Base-by-base conservation (phyloP, 2,329 filamentous ascomycete genomes). In the Huntiella bhutanensis region DNA sequence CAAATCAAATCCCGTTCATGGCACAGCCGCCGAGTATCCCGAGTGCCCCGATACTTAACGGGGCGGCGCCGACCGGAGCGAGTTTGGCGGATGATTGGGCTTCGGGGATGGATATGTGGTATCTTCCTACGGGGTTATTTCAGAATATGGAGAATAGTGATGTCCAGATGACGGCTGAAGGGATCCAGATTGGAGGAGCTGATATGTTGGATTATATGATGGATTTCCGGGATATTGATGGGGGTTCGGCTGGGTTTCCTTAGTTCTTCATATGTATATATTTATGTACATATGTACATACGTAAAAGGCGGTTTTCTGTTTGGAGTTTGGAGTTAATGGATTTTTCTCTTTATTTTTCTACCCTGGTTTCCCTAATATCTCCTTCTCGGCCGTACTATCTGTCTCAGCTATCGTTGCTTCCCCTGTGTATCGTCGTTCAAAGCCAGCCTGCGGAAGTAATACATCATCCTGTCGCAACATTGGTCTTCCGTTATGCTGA, bases 121-220 rank as follows among this genome's bases (percentile, higher is more conserved):
- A 79, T 55, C 63, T 80, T 1, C 75, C 75, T 0, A 66, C 75
- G 0, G 75, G 75, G 0, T 74, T 80, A 49, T 79, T 76, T 58
- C 73, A 78, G 54, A 78, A 76, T 55, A 67, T 77, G 54, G 71
- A 71, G 50, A 73, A 74, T 51, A 67, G 67, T 33, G 67, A 67
- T 5, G 73, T 79, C 7, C 73, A 73, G 38, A 78, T 79, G 71
- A 79, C 75, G 2, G 72, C 75, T 6, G 75, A 80, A 53, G 75
- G 75, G 22, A 71, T 80, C 43, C 78, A 78, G 53, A 71, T 80
- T 2, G 75, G 75, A 7, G 77, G 77, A 0, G 64, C 80, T 32
- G 77, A 81, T 55, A 56, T 81, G 53, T 65, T 81, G 11, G 77
- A 81, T 55, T 79, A 75, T 52, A 78, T 80, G 74, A 73, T 78